phyloP scores from a whole-genome alignment of 306 rosid species.

The Lagenaria siceraria region DNA sequence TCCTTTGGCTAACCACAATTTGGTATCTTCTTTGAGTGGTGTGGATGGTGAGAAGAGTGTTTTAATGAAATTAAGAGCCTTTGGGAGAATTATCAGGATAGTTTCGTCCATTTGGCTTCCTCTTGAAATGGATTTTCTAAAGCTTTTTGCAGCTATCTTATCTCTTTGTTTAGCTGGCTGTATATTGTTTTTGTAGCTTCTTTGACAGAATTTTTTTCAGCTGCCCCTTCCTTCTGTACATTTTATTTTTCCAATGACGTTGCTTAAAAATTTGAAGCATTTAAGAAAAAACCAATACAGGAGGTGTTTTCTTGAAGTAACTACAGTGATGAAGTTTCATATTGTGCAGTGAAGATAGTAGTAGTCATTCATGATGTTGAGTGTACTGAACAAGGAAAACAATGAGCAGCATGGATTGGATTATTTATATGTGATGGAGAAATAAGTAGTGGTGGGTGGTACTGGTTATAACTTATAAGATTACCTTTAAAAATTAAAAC shows the following conservation, averaged over 20 bases:
- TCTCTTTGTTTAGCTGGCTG: background rate
- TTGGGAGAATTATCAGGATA: background rate
- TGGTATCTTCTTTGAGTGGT: background rate
- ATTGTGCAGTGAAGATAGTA: background rate
- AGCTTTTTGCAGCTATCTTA: background rate
- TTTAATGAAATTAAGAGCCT: background rate
- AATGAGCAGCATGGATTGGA: background rate
- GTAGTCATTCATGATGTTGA: background rate
- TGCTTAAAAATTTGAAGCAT: background rate
- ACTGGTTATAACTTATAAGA: background rate
- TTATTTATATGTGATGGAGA: background rate
- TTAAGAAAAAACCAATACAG: background rate
- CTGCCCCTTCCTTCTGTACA: background rate
- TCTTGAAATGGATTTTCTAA: background rate
- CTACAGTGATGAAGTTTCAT: background rate
- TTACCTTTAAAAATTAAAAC: background rate
- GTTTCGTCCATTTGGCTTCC: background rate
- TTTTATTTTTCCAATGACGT: background rate
- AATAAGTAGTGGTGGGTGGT: background rate
- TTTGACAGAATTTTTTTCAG: background rate
- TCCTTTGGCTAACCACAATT: background rate
- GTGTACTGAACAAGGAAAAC: conserved; percentile 1
- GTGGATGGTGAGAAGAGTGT: background rate
- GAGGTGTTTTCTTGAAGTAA: background rate
- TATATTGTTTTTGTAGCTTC: background rate